phyloP scores from a whole-genome alignment of 169 alveolate genomes.

The Plasmodium cynomolgi region DNA sequence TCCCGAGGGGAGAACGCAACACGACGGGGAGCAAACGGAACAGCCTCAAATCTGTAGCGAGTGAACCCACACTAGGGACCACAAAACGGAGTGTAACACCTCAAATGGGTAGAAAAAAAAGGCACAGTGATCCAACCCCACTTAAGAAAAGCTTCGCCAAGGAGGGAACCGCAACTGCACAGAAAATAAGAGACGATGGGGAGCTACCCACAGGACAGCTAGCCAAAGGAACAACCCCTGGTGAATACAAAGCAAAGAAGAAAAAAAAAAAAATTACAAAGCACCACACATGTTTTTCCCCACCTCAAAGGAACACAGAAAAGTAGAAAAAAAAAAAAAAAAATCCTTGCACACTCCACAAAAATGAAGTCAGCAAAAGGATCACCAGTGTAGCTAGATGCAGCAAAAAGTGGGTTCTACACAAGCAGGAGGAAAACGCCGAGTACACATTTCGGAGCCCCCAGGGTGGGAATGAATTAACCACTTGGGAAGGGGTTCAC shows the following conservation, averaged over 20 bases:
- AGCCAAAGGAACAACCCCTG: neutral
- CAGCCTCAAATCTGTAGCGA: neutral
- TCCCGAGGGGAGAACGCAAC: neutral
- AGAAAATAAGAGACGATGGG: too few species aligned
- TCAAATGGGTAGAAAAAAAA: neutral
- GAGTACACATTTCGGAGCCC: neutral
- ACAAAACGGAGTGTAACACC: neutral
- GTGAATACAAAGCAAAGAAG: neutral
- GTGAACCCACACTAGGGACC: neutral
- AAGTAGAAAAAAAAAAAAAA: neutral
- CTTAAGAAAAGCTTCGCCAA: neutral
- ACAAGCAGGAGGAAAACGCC: neutral
- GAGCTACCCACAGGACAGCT: neutral
- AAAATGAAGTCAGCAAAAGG: neutral
- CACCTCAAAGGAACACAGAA: neutral
- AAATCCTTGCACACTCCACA: neutral
- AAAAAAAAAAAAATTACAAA: neutral
- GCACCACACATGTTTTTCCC: neutral
- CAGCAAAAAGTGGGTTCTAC: neutral
- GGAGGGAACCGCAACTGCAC: neutral
- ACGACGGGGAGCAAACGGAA: neutral
- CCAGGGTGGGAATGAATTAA: neutral
- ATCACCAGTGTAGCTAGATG: neutral
- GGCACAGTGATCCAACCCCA: neutral
- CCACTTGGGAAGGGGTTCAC: neutral